Base-by-base conservation (phyloP, 164 flowering plant species). In the Aristolochia californica region DNA sequence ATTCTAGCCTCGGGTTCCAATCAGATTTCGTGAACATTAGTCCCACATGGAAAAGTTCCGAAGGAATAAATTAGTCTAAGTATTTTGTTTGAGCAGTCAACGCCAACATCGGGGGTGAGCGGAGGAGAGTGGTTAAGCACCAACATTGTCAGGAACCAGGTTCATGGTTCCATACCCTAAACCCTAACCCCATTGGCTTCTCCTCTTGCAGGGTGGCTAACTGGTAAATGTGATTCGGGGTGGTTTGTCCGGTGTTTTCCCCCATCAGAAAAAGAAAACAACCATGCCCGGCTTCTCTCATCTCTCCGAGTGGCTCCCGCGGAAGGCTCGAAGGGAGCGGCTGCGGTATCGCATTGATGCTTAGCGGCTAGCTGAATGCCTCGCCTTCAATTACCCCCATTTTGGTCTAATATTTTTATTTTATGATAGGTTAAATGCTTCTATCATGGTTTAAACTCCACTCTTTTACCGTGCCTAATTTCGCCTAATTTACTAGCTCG, bases 181-280 rank as follows among this genome's bases (percentile, higher is more conserved):
- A 50, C 28, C 54, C 54, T 50, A 48, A 48, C n/a, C 51, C 51
- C 47, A n/a, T n/a, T n/a, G n/a, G n/a, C n/a, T n/a, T n/a, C n/a
- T n/a, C n/a, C n/a, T n/a, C n/a, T n/a, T n/a, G n/a, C n/a, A n/a
- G 47, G 8, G 47, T 2, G 16, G 47, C 17, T 2, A 2, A n/a
- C n/a, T 13, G 47, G 4, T 2, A n/a, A 44, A 44, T 13, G 13
- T 8, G 47, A 13, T 24, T 50, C 27, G 2, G 54, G 26, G 54
- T 50, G 27, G 54, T 50, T 50, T 50, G 11, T 50, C 54, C 26
- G 54, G 54, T 22, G 54, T 50, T 50, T 50, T 50, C 54, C 54
- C 54, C 27, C 12, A 25, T 20, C 26, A 23, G 26, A n/a, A 50
- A 48, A 50, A 3, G 28, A 23, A 50, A 50, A 50, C 54, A 2